These are phyloP conservation scores for Triadica sebifera DNA, from an alignment of 345 rosid genomes.

Conservation along the genomic window DNA sequence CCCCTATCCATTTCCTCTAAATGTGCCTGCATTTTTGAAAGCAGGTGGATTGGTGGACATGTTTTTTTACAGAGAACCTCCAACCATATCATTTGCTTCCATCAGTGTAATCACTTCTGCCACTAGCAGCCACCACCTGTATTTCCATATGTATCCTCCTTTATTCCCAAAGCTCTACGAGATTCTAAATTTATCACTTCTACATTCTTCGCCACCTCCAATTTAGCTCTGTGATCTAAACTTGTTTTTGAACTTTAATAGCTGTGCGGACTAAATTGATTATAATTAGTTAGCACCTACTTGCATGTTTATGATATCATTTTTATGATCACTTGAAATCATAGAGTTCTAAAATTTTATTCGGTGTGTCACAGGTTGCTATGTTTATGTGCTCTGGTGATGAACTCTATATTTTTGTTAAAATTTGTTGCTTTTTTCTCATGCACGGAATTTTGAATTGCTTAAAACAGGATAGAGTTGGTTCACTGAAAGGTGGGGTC, in stretches of 20 bases:
- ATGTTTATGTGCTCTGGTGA: not conserved
- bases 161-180: not conserved
- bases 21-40: not conserved
- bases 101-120: not conserved
- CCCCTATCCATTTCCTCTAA: not conserved
- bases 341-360: not conserved
- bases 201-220: not conserved
- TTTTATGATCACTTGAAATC: not conserved
- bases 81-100: not conserved
- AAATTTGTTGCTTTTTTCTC: not conserved
- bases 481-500: constrained; percentile 69
- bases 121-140: not conserved
- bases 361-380: too few relatives aligned
- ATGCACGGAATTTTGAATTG: not conserved
- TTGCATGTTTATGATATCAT: not conserved
- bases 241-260: not conserved
- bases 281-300: not conserved
- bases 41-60: not conserved
- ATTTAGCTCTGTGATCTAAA: not conserved
- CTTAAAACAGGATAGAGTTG: constrained; percentile 81
- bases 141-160: not conserved
- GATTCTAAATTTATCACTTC: not conserved
- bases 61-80: not conserved
- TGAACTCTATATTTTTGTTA: not conserved
- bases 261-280: not conserved